Conservation (phyloP, 2,329 filamentous ascomycete species). For the Aspergillus pseudoterreus region DNA sequence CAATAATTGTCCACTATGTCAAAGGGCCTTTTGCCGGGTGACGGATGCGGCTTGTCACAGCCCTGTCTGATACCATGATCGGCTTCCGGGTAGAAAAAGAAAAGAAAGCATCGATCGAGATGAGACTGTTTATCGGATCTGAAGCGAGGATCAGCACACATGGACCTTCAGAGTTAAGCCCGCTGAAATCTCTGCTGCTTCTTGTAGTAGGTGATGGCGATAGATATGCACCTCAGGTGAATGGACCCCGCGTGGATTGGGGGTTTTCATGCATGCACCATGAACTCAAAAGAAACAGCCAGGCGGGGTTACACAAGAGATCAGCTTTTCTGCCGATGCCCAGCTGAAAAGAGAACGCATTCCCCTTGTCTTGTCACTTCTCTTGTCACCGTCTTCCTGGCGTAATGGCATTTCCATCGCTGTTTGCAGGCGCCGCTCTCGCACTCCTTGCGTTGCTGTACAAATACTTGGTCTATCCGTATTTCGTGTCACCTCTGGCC, state of each 20-base stretch:
- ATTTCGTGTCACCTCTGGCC: conserved; percentile 55
- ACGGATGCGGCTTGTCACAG: no score
- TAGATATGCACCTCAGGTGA: no score
- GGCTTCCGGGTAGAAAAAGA: neutral
- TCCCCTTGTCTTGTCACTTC: neutral
- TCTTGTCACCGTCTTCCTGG: neutral
- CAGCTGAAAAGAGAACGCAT: no score
- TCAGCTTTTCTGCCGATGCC: no score
- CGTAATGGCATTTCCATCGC: neutral
- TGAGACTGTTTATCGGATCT: no score
- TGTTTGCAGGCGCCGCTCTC: neutral
- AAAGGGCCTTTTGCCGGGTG: neutral
- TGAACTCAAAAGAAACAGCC: neutral
- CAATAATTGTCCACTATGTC: conserved; percentile 4
- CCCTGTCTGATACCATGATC: neutral
- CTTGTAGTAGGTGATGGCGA: no score
- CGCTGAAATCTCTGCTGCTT: no score
- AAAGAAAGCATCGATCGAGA: neutral
- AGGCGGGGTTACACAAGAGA: neutral
- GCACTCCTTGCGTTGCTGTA: conserved; percentile 13
- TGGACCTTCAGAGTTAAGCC: no score
- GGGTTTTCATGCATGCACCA: no score
- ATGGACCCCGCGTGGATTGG: no score
- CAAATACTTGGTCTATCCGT: conserved; percentile 23
- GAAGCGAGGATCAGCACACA: no score